These are phyloP conservation scores for Fusarium sp. DNA, from an alignment of 2,329 filamentous ascomycete species.

Conservation along the genomic window DNA sequence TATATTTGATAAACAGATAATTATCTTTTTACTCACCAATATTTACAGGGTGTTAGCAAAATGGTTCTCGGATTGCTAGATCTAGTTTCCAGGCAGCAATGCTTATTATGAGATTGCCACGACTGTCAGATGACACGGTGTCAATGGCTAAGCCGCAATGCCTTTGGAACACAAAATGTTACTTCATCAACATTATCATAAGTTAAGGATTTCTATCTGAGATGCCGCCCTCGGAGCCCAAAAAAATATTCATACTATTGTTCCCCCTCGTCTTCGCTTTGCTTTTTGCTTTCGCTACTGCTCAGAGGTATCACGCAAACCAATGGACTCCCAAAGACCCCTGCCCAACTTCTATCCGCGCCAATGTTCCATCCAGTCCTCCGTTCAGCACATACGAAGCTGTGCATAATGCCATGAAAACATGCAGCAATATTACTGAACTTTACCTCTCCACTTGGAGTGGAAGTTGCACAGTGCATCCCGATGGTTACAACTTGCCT, in stretches of 20 bases:
- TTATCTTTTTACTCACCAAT: too few species aligned
- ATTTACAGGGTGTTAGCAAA: too few species aligned
- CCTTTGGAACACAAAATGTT: background rate
- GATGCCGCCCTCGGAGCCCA: background rate
- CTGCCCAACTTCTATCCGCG: background rate
- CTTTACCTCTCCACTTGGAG: background rate
- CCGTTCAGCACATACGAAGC: background rate
- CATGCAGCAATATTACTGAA: constrained; percentile 15
- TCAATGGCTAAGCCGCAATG: background rate
- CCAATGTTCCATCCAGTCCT: background rate
- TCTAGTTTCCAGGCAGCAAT: too few species aligned
- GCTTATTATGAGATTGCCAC: too few species aligned
- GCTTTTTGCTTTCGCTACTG: background rate
- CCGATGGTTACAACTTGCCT: background rate
- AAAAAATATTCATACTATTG: background rate
- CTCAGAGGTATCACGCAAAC: too few species aligned
- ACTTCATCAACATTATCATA: background rate
- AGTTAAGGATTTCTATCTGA: rapidly evolving
- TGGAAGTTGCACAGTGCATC: background rate
- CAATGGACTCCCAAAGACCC: background rate
- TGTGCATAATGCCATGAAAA: constrained; percentile 17
- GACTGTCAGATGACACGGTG: too few species aligned
- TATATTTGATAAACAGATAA: too few species aligned
- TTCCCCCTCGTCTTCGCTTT: background rate
- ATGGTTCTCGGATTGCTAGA: too few species aligned